Evolutionary conservation across 2,329 filamentous ascomycete genomes (phyloP), one percentile per base, ranked within the genome.

Genomic region (Coniochaeta sp.): DNA sequence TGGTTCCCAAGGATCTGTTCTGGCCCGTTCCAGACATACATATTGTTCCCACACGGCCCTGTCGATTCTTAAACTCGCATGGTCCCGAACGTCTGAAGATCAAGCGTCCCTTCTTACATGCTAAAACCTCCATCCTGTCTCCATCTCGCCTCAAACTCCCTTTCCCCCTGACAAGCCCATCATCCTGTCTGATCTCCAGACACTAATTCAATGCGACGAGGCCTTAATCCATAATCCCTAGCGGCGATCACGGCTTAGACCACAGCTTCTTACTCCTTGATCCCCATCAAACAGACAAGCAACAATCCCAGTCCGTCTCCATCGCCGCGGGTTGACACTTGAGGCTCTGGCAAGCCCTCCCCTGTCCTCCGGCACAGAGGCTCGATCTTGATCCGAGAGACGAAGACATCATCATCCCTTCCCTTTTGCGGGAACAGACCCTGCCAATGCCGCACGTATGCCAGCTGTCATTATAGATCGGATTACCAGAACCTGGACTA

Each of bases 381-480:
- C 26, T 30, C 26, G 3, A 31, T 20, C 26, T 42, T 26, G 22
- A 46, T 46, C 42, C 42, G 45, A 48, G 24, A 8, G 18, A 30
- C n/a, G n/a, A n/a, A n/a, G n/a, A n/a, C n/a, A n/a, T n/a, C n/a
- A n/a, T n/a, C 18, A 48, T 28, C 28, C 3, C 26, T 30, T 28
- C 45, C 45, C 28, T 46, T 46, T 30, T 12, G 12, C 5, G 45
- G 40, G 26, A 31, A 56, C 60, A 65, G 61, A 65, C 62, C 65
- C 56, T 60, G n/a, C 67, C 61, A 61, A 74, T 76, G 71, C 67
- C 71, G 75, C 69, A 71, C 75, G 73, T 67, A 79, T 81, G 77
- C 77, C 70, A 63, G 69, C 74, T 67, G 70, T 71, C 65, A 69
- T 70, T 60, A 74, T 75, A 76, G 73, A 77, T 71, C 72, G 68